These are phyloP conservation scores for Termitomyces sp. DNA, from an alignment of 768 basidiomycete genomes.

Conservation along the genomic window DNA sequence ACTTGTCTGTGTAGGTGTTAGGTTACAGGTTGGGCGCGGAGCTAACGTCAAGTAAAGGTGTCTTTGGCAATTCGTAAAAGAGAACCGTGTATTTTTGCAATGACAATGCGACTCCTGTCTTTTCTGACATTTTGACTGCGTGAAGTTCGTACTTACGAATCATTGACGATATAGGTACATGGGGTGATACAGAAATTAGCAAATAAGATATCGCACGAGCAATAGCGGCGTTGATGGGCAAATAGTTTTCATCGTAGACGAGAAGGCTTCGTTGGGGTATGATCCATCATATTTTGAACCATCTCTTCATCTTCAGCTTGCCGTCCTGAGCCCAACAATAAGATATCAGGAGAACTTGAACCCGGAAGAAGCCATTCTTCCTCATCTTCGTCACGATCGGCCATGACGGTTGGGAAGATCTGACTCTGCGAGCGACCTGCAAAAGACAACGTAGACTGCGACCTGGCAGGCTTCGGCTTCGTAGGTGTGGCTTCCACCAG, in stretches of 20 bases:
- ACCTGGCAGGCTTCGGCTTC: conserved; percentile 18
- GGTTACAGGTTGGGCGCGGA: conserved; percentile 79
- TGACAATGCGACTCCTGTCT: neutral
- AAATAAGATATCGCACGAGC: neutral
- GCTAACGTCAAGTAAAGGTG: conserved; percentile 63
- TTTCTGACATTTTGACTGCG: neutral
- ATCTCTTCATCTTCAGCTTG: conserved; percentile 5
- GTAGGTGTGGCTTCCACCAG: conserved; percentile 59
- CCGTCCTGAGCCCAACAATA: conserved; percentile 25
- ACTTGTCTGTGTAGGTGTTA: conserved; percentile 33
- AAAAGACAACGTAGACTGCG: conserved; percentile 15
- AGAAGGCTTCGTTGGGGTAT: conserved; percentile 16
- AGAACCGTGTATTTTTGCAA: neutral
- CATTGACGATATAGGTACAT: neutral
- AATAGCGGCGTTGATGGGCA: neutral
- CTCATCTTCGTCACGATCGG: conserved; percentile 19
- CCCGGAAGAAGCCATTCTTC: conserved; percentile 43
- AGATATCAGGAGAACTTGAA: conserved; percentile 44
- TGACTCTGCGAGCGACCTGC: conserved; percentile 5
- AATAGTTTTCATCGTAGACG: conserved; percentile 10
- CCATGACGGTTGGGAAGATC: conserved; percentile 3
- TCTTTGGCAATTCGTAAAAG: conserved; percentile 37
- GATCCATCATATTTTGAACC: conserved; percentile 3
- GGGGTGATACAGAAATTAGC: neutral
- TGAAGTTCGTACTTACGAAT: neutral